Conservation (phyloP, 306 rosid species). For the Cucurbita ficifolia region DNA sequence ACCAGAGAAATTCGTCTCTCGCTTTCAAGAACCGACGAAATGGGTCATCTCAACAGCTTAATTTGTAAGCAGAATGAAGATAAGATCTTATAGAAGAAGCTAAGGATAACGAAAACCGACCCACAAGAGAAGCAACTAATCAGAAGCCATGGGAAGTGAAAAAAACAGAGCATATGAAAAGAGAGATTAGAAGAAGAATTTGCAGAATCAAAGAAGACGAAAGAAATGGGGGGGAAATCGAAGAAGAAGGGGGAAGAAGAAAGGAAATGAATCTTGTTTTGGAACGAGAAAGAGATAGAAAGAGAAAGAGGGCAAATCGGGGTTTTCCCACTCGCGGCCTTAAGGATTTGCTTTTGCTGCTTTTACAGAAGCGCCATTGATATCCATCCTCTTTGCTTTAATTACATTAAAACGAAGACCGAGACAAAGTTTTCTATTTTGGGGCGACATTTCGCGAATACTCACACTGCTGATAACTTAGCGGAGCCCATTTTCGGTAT, state of each 20-base stretch:
- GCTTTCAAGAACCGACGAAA: constrained; percentile 16
- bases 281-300: neutral
- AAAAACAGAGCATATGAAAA: neutral
- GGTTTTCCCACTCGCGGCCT: neutral
- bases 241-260: neutral
- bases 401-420: neutral
- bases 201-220: neutral
- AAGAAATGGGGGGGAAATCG: neutral
- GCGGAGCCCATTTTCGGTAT: neutral
- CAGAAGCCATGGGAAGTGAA: neutral
- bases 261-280: constrained; percentile 1
- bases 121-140: neutral
- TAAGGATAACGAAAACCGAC: neutral
- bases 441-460: neutral
- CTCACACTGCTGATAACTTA: neutral
- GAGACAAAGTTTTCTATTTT: neutral
- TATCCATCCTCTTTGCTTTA: neutral
- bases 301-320: neutral
- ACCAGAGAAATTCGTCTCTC: constrained; percentile 20
- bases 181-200: neutral
- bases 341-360: neutral
- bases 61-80: constrained; percentile 48
- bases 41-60: constrained; percentile 28
- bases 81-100: constrained; percentile 80
- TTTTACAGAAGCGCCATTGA: neutral